Conservation (phyloP, 164 flowering plant species). For the Chloranthus sessilifolius region DNA sequence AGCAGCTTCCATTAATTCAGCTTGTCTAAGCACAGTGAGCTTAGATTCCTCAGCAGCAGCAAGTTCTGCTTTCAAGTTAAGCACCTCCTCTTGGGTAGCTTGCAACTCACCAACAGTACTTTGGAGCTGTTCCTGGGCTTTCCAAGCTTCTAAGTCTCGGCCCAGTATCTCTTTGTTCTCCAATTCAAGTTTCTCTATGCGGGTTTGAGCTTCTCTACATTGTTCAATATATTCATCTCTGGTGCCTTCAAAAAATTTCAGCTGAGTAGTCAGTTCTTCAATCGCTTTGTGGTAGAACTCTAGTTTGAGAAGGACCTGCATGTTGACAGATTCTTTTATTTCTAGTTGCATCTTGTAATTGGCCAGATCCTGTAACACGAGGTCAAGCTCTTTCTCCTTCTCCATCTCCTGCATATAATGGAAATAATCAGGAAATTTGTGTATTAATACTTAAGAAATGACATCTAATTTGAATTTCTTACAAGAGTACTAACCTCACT, state of each 20-base stretch:
- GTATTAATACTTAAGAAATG: too few relatives aligned
- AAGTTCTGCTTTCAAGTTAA: slow-evolving; percentile 27
- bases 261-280: slow-evolving; percentile 32
- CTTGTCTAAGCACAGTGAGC: slow-evolving; percentile 21
- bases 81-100: slow-evolving; percentile 28
- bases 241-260: slow-evolving; percentile 30
- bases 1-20: slow-evolving; percentile 29
- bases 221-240: slow-evolving; percentile 28
- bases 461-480: background rate
- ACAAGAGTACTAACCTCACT: slow-evolving; percentile 23
- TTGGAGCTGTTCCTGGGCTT: slow-evolving; percentile 26
- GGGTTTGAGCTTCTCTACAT: slow-evolving; percentile 20
- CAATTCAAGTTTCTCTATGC: slow-evolving; percentile 30
- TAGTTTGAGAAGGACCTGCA: slow-evolving; percentile 42
- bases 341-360: slow-evolving; percentile 55
- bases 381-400: slow-evolving; percentile 30
- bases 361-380: slow-evolving; percentile 40
- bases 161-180: slow-evolving; percentile 26
- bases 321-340: slow-evolving; percentile 42
- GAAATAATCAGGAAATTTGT: background rate
- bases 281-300: slow-evolving; percentile 31
- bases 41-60: slow-evolving; percentile 26
- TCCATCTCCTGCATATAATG: slow-evolving; percentile 19
- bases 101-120: slow-evolving; percentile 24
- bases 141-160: slow-evolving; percentile 21